Conservation (phyloP, 805 yeast species). For the Saccharomycopsis selenospora region DNA sequence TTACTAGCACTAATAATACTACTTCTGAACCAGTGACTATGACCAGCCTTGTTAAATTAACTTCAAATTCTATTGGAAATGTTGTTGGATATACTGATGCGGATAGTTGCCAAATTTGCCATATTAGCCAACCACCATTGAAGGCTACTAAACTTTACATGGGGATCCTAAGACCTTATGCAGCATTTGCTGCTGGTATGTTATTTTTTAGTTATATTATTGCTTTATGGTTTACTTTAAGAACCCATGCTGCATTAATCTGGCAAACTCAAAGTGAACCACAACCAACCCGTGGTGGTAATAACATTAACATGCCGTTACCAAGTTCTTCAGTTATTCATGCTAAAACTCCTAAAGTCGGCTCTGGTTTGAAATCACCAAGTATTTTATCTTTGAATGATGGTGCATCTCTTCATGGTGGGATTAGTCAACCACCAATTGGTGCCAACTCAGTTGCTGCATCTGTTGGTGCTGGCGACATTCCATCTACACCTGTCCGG, state of each 20-base stretch:
- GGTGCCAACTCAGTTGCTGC: constrained; percentile 1
- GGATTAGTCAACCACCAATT: constrained; percentile 6
- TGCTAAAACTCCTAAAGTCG: constrained; percentile 7
- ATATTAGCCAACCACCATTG: constrained; percentile 70
- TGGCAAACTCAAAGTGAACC: constrained; percentile 61
- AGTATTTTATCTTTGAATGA: constrained; percentile 19
- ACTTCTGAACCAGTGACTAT: constrained; percentile 12
- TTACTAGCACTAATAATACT: not conserved
- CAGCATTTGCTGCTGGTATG: constrained; percentile 70
- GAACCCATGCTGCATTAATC: constrained; percentile 94
- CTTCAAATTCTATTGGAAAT: not conserved
- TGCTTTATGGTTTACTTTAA: constrained; percentile 86
- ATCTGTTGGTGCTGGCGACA: not conserved
- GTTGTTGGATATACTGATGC: constrained; percentile 15
- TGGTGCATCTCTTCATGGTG: not conserved
- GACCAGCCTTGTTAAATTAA: constrained; percentile 1
- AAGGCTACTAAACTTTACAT: constrained; percentile 60
- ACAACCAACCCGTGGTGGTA: constrained; percentile 10
- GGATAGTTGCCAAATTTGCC: constrained; percentile 58
- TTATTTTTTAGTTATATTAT: constrained; percentile 78
- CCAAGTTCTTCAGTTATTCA: not conserved
- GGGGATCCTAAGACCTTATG: constrained; percentile 70
- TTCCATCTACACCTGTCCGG: constrained; percentile 6
- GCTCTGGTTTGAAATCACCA: constrained; percentile 19
- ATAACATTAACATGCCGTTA: not conserved